phyloP scores from a whole-genome alignment of 2,329 filamentous ascomycete genomes.

The Alternaria longipes region DNA sequence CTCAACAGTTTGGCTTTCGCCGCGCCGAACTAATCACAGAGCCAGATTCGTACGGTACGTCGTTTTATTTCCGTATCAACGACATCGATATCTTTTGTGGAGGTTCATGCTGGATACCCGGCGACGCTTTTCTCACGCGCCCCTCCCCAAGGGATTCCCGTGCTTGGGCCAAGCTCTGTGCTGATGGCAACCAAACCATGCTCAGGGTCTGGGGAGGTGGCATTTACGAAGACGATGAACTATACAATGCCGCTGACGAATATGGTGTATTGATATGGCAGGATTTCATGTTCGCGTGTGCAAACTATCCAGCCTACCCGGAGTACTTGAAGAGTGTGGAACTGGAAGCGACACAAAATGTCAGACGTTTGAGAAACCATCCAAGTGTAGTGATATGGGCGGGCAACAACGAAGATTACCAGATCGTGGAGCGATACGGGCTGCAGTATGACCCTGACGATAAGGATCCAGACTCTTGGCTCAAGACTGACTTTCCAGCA shows the following conservation, averaged over 20 bases:
- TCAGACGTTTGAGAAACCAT: conserved; percentile 78
- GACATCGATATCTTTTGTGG: conserved; percentile 79
- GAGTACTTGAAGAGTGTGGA: conserved; percentile 61
- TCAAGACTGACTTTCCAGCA: conserved; percentile 86
- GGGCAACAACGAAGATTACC: conserved; percentile 96
- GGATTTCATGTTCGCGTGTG: conserved; percentile 83
- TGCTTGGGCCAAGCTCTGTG: conserved; percentile 78
- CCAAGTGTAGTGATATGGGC: conserved; percentile 87
- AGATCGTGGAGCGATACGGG: conserved; percentile 75
- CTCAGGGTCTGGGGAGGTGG: conserved; percentile 83
- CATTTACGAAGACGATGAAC: conserved; percentile 76
- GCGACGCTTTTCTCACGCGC: conserved; percentile 79
- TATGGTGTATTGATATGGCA: conserved; percentile 84
- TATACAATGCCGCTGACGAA: conserved; percentile 80
- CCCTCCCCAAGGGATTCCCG: conserved; percentile 71
- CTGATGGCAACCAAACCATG: conserved; percentile 82
- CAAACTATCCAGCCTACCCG: conserved; percentile 66
- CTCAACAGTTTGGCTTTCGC: conserved; percentile 64
- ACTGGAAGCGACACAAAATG: conserved; percentile 71
- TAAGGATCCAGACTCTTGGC: conserved; percentile 81
- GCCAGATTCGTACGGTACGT: conserved; percentile 69
- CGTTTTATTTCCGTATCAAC: conserved; percentile 82
- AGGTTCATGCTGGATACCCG: conserved; percentile 87
- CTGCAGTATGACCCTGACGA: conserved; percentile 82
- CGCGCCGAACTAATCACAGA: conserved; percentile 60